Percentiles rank a stretch among this genome's conserved stretches.
phyloP scores from a whole-genome alignment of 345 rosid genomes.

The Anacardium occidentale region DNA sequence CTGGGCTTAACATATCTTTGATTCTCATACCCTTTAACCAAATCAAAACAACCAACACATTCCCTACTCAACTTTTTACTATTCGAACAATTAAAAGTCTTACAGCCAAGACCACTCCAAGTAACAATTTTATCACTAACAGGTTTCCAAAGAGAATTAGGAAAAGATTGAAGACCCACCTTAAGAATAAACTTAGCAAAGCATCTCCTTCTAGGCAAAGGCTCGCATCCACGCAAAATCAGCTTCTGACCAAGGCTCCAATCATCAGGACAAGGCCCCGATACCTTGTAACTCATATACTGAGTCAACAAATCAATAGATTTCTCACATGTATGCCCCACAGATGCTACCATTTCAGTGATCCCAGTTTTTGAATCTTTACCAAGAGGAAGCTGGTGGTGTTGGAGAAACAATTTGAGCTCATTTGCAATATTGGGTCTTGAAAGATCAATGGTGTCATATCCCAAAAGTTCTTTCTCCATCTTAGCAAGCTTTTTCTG shows the following conservation, averaged over 20 bases:
- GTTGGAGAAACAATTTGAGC: slow-evolving; percentile 77
- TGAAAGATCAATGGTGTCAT: slow-evolving; percentile 73
- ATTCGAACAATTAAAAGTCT: slow-evolving; percentile 72
- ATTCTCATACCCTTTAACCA: slow-evolving; percentile 50
- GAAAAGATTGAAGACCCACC: slow-evolving; percentile 57
- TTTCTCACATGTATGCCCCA: slow-evolving; percentile 84
- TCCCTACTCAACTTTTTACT: slow-evolving; percentile 72
- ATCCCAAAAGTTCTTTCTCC: slow-evolving; percentile 86
- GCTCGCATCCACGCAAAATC: slow-evolving; percentile 76
- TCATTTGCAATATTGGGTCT: slow-evolving; percentile 79
- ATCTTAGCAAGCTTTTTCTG: slow-evolving; percentile 82
- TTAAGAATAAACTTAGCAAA: slow-evolving; percentile 63
- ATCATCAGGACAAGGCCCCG: slow-evolving; percentile 72
- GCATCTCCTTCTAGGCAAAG: slow-evolving; percentile 88
- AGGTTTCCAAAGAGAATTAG: slow-evolving; percentile 75
- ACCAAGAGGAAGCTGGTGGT: slow-evolving; percentile 76
- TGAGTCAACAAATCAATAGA: slow-evolving; percentile 81
- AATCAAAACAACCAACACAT: slow-evolving; percentile 81
- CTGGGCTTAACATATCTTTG: slow-evolving; percentile 63
- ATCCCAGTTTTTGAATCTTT: slow-evolving; percentile 80
- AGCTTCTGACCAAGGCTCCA: slow-evolving; percentile 80
- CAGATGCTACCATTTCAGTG: slow-evolving; percentile 93
- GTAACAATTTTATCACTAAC: slow-evolving; percentile 71
- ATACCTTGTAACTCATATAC: slow-evolving; percentile 72
- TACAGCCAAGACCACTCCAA: slow-evolving; percentile 95